Evolutionary conservation across 2,329 filamentous ascomycete species (phyloP).

Genomic region (Ophiosphaerella herpotricha): DNA sequence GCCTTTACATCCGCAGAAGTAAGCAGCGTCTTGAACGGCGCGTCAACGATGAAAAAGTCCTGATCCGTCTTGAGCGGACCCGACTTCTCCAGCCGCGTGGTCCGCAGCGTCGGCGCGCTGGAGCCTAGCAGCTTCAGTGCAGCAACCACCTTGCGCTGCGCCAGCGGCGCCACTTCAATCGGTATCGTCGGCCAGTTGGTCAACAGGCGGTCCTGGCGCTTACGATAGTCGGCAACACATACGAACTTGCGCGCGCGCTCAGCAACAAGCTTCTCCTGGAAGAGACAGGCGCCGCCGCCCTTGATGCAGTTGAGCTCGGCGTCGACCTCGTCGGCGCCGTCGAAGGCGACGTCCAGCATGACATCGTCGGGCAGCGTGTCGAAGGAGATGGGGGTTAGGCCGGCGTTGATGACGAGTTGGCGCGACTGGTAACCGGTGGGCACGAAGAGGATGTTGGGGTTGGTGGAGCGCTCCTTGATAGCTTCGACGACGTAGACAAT

Average conservation of each 20-base stretch:
- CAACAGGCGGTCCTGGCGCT: constrained; percentile 76
- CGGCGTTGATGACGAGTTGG: constrained; percentile 79
- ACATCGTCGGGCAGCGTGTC: constrained; percentile 69
- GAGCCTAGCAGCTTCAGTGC: constrained; percentile 76
- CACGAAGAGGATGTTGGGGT: constrained; percentile 74
- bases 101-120: constrained; percentile 70
- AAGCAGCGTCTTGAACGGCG: constrained; percentile 76
- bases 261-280: constrained; percentile 96
- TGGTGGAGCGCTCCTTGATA: constrained; percentile 57
- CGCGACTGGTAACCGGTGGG: constrained; percentile 92
- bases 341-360: constrained; percentile 86
- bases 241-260: constrained; percentile 83
- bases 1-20: constrained; percentile 61
- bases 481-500: constrained; percentile 86
- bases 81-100: constrained; percentile 75
- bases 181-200: constrained; percentile 82
- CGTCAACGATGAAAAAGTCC: constrained; percentile 88
- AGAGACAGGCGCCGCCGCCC: constrained; percentile 94
- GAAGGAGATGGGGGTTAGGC: constrained; percentile 76
- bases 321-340: constrained; percentile 96
- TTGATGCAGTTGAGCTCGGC: constrained; percentile 96
- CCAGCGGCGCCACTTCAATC: constrained; percentile 89
- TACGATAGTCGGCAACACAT: constrained; percentile 89
- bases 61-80: constrained; percentile 86
- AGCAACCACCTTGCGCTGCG: constrained; percentile 75